These are phyloP conservation scores for Gillenia trifoliata DNA, from an alignment of 306 rosid species.

Conservation along the genomic window DNA sequence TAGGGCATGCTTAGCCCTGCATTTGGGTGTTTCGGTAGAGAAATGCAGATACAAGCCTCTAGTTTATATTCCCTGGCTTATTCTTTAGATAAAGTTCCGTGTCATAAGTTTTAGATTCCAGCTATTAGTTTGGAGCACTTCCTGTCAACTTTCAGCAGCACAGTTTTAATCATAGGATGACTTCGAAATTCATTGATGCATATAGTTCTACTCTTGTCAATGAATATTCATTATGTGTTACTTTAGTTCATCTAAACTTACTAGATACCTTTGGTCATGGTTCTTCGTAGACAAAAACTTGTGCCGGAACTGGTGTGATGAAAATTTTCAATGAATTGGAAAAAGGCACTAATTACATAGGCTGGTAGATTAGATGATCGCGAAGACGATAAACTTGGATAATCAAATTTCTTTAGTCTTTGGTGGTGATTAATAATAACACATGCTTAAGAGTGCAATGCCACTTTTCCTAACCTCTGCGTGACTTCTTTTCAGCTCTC, in stretches of 20 bases:
- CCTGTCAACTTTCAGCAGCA: background rate
- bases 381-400: background rate
- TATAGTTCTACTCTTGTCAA: background rate
- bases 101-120: conserved; percentile 14
- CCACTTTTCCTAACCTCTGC: conserved; percentile 16
- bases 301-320: too few species aligned
- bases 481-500: conserved; percentile 53
- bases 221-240: background rate
- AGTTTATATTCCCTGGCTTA: background rate
- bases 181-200: background rate
- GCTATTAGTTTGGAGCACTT: background rate
- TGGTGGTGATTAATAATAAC: too few species aligned
- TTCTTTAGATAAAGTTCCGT: background rate
- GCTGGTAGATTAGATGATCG: background rate
- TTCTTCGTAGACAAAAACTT: background rate
- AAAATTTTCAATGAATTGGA: too few species aligned
- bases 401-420: too few species aligned
- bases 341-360: too few species aligned
- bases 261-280: background rate
- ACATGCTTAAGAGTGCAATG: too few species aligned
- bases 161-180: background rate
- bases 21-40: conserved; percentile 2
- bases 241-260: background rate
- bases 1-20: conserved; percentile 2
- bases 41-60: conserved; percentile 4